Evolutionary conservation across 2,329 filamentous ascomycete species (phyloP).

Genomic region (Metarhizium guizhouense): DNA sequence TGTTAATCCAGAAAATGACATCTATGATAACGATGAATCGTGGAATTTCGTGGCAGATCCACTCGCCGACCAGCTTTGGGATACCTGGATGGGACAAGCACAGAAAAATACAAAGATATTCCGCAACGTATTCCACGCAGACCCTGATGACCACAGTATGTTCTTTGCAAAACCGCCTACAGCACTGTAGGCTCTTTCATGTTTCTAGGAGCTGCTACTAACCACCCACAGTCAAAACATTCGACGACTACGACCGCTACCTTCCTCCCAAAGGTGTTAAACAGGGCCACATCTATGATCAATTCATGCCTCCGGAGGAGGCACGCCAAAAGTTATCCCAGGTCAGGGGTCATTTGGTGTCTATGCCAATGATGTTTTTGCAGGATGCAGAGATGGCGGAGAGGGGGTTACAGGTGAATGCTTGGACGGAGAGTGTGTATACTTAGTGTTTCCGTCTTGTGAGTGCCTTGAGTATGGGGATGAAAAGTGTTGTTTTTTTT

Average conservation of each 20-base stretch:
- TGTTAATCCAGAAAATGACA: conserved; percentile 56
- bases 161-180: neutral
- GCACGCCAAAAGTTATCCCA: conserved; percentile 67
- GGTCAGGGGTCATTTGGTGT: conserved; percentile 83
- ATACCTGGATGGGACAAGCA: conserved; percentile 60
- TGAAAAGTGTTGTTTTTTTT: neutral
- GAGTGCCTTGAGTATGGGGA: neutral
- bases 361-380: conserved; percentile 89
- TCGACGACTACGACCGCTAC: conserved; percentile 82
- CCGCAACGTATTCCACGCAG: conserved; percentile 73
- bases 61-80: conserved; percentile 55
- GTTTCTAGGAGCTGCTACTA: neutral
- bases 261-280: conserved; percentile 61
- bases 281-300: conserved; percentile 79
- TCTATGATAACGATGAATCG: conserved; percentile 48
- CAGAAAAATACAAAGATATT: conserved; percentile 66
- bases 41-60: conserved; percentile 64
- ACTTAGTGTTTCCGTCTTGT: conserved; percentile 35
- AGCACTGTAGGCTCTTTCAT: neutral
- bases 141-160: conserved; percentile 77
- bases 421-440: conserved; percentile 80
- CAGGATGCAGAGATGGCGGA: conserved; percentile 83
- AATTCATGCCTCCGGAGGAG: conserved; percentile 62
- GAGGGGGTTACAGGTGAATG: conserved; percentile 75
- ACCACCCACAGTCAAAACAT: conserved; percentile 58